These are phyloP conservation scores for Erythrophleum ivorense DNA, from an alignment of 331 rosid genomes.

Conservation along the genomic window DNA sequence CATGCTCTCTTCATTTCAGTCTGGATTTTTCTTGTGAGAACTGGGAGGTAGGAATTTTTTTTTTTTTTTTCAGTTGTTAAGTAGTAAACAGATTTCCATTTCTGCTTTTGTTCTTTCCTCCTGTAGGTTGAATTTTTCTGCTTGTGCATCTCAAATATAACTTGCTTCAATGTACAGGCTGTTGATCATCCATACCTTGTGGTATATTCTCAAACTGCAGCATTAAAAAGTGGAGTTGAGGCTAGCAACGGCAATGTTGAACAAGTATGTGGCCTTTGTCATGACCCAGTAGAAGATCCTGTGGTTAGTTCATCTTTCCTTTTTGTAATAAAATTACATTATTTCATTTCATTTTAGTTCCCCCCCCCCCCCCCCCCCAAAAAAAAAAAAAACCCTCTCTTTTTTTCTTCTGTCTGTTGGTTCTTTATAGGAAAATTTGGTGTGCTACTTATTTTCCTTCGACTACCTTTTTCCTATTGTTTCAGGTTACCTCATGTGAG, in stretches of 20 bases:
- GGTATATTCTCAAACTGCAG: conserved; percentile 75
- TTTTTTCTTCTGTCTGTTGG: not conserved
- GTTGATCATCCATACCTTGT: conserved; percentile 96
- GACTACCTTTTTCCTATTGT: conserved; percentile 23
- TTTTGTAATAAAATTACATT: not conserved
- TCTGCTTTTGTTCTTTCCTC: conserved; percentile 11
- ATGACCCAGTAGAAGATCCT: conserved; percentile 71
- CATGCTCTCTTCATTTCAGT: conserved; percentile 17
- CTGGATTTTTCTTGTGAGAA: conserved; percentile 24
- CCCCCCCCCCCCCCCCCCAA: not conserved
- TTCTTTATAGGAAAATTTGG: conserved; percentile 7
- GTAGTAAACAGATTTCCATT: not conserved
- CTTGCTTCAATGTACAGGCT: conserved; percentile 55
- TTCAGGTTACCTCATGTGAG: conserved; percentile 86
- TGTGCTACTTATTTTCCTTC: not conserved
- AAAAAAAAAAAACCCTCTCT: not conserved
- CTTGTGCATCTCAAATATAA: conserved; percentile 7
- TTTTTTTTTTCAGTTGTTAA: not conserved
- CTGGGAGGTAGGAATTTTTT: conserved; percentile 3
- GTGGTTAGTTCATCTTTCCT: conserved; percentile 59
- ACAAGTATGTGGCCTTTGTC: conserved; percentile 79
- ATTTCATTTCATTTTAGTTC: conserved; percentile 14
- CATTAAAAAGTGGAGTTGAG: conserved; percentile 48
- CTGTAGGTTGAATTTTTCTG: not conserved
- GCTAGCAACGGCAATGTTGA: conserved; percentile 46